Base-by-base conservation (phyloP, 2,329 filamentous ascomycete genomes). In the Pseudogymnoascus sp. region DNA sequence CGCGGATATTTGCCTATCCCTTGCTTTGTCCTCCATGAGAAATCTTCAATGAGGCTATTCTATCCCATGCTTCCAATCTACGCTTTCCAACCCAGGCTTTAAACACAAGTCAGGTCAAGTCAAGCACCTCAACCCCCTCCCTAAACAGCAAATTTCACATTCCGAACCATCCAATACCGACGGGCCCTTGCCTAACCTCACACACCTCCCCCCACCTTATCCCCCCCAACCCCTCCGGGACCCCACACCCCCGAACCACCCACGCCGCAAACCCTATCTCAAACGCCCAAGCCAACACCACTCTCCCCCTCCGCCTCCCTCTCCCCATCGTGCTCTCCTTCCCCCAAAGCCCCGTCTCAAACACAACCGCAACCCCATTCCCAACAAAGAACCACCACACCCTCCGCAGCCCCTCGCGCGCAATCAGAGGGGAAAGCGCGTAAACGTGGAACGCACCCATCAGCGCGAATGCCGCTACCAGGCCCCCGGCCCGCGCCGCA, bases 361-460 rank as follows among this genome's bases (percentile, higher is more conserved):
- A 62, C 7, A 74, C 65, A 1, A 75, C 76, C 8, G 69, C 74
- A 25, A 78, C 66, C 0, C 76, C 76, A 67, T 78, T 78, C 5
- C 74, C 40, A 16, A 77, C 61, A 62, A 78, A 78, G 66, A 78
- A 77, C 3, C 72, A 43, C 2, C 68, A 73, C 21, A 78, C 73
- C 16, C 75, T 68, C 31, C 66, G 63, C 12, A 75, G 65, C 1
- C 70, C 75, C 63, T 73, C 68, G 5, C 62, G 43, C 0, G 68
- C 67, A 0, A 78, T 62, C 25, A 77, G 71, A 3, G 76, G 76
- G 18, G 69, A 66, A 9, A 77, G 64, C 1, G 70, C 72, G 66
- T 76, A 76, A 5, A 76, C 69, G 61, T 78, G 76, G 64, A 78
- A 78, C 7, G 70, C 53, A 0, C 72, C 74, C 76, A 78, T 78